Base-by-base conservation (phyloP, 108 stramenopile genomes). In the Cyclostephanos tholiformis region DNA sequence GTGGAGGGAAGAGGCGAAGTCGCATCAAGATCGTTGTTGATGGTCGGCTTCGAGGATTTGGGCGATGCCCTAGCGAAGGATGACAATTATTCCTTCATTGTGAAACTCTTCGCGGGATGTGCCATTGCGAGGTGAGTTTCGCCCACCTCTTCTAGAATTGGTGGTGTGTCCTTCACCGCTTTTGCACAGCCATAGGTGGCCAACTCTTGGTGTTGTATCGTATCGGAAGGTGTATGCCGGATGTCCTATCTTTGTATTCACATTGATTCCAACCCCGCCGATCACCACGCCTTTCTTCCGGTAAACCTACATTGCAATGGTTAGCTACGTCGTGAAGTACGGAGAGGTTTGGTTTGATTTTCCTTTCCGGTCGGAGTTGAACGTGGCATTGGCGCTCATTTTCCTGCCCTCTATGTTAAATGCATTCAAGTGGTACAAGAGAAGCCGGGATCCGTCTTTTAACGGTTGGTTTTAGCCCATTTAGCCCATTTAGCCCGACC, bases 381-480 rank as follows among this genome's bases (percentile, higher is more conserved):
- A 67, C 55, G 32, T 82, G 6, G 88, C 87, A n/a, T 63, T 91
- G 20, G 70, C 89, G 17, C 64, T 93, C 52, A 85, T 91, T 48
- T 65, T 84, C 52, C 64, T 91, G 11, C 90, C 93, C 0, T 86
- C 89, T 4, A 53, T 79, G n/a, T 66, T 91, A 52, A 94, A 94
- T 65, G 89, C 89, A 0, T 91, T 86, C 85, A 93, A 93, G 61
- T 93, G 92, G 92, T 86, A 88, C 49, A 88, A 88, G 79, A 74
- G 92, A 44, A 72, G 81, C 35, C 82, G 86, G 76, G 92, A 91
- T 65, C 85, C 90, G 27, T 80, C 83, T n/a, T 93, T 93, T 76
- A 86, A 93, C 53, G 92, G 92, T 13, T 93, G 92, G 92, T 88
- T 93, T 71, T 93, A 82, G 72, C 19, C 53, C 23, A 46, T 46